These are phyloP conservation scores for Ramalina peruviana DNA, from an alignment of 495 filamentous ascomycete species.

Conservation along the genomic window DNA sequence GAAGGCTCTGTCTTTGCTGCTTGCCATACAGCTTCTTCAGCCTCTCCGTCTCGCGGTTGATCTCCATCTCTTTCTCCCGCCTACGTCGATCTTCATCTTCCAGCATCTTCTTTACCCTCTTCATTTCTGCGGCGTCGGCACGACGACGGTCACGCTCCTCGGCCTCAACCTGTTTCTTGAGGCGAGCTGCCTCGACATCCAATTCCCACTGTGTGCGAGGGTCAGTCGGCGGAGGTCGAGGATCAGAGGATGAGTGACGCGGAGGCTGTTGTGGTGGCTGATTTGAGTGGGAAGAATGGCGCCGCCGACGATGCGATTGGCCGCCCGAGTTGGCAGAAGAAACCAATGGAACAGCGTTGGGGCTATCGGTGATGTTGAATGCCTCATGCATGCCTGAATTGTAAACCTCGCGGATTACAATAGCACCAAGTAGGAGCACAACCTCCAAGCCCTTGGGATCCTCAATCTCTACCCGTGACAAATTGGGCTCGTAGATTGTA, in stretches of 20 bases:
- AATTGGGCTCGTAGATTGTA: constrained; percentile 84
- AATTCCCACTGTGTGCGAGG: constrained; percentile 42
- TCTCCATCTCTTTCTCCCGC: constrained; percentile 50
- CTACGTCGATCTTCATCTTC: constrained; percentile 62
- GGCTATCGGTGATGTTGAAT: constrained; percentile 59
- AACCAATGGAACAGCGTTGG: constrained; percentile 11
- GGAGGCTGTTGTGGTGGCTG: constrained; percentile 13
- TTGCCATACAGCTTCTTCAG: constrained; percentile 58
- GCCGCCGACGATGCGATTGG: constrained; percentile 7
- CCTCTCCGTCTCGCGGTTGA: constrained; percentile 76
- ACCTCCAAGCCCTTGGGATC: constrained; percentile 90
- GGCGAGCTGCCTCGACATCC: constrained; percentile 48
- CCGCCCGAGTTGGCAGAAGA: constrained; percentile 8
- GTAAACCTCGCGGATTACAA: constrained; percentile 79
- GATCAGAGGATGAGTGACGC: constrained; percentile 13
- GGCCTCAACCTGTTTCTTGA: constrained; percentile 41
- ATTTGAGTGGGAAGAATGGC: constrained; percentile 13
- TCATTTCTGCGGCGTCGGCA: constrained; percentile 45
- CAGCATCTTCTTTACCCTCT: constrained; percentile 60
- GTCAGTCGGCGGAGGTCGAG: constrained; percentile 26
- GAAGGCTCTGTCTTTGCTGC: constrained; percentile 29
- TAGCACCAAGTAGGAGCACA: constrained; percentile 65
- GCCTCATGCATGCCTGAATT: constrained; percentile 50
- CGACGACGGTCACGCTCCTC: constrained; percentile 41
- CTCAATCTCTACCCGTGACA: constrained; percentile 81